Base-by-base conservation (phyloP, 192 early-diverging fungal species). In the Coemansia sp. region DNA sequence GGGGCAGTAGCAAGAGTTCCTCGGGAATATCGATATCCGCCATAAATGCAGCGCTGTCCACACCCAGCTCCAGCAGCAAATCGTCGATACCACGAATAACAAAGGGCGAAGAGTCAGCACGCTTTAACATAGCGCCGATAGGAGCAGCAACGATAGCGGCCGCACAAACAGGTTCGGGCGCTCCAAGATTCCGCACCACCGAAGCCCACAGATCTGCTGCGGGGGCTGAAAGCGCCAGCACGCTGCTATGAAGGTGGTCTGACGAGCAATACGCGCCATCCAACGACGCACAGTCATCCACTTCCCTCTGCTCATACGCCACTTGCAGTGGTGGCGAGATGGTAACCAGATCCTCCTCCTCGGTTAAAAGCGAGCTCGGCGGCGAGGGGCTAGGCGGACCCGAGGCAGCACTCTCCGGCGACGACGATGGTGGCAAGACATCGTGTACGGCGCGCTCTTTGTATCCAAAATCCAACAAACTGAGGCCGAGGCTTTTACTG, bases 391-490 rank as follows among this genome's bases (percentile, higher is more conserved):
- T 53, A 9, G 62, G 48, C 58, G 66, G 61, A 18, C 23, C 35
- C 6, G 56, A 28, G 8, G 48, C 25, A 7, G 65, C 59, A 20
- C 34, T 23, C 7, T 52, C 43, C 11, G 65, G 62, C 20, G 66
- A 62, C n/a, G 71, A 52, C 9, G 59, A 35, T 21, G 66, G 14
- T 2, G 77, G 77, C 60, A 79, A 31, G 11, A 70, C 39, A 25
- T 23, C 48, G 12, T 53, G 42, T 6, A 69, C 71, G 23, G 68
- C 34, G 2, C 60, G 37, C 45, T 74, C 61, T 50, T 61, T 62
- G 50, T 79, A 79, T 20, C 65, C 71, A 65, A 79, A 79, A 34
- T 79, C 71, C 0, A 79, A 68, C 48, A 65, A 61, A 33, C 56
- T 43, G 5, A 79, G 65, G 8, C 77, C 77, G 3, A 79, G 62